Conservation (phyloP, 768 basidiomycete species). For the Heimioporus sp. region DNA sequence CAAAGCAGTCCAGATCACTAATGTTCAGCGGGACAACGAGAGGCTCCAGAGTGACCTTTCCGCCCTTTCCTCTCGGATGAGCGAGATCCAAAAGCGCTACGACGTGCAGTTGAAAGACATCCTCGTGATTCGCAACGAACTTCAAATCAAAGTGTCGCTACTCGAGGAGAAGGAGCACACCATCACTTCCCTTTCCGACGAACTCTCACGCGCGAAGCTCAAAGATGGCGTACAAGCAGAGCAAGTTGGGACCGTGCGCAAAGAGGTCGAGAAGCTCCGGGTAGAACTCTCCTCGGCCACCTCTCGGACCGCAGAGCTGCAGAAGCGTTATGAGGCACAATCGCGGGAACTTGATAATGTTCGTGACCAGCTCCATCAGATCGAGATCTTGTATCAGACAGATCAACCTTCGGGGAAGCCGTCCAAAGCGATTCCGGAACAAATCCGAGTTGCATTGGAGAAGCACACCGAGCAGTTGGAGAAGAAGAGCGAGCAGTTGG, state of each 20-base stretch:
- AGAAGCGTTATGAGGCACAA: too few species aligned
- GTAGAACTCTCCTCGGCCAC: too few species aligned
- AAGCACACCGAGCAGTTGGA: not conserved
- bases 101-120: not conserved
- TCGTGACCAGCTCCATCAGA: not conserved
- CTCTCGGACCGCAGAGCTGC: too few species aligned
- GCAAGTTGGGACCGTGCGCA: too few species aligned
- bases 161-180: constrained; percentile 4
- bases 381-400: not conserved
- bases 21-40: not conserved
- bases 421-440: not conserved
- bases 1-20: not conserved
- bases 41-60: not conserved
- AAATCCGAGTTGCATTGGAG: not conserved
- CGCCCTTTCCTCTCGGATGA: not conserved
- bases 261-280: too few species aligned
- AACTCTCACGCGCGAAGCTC: not conserved
- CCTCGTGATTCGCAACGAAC: not conserved
- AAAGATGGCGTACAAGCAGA: not conserved
- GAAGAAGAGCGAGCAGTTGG: not conserved
- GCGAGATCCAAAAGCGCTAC: not conserved
- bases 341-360: not conserved
- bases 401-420: not conserved
- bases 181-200: not conserved
- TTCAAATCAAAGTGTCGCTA: not conserved